phyloP scores from a whole-genome alignment of 148 eudicot species.

The Spergularia marina region DNA sequence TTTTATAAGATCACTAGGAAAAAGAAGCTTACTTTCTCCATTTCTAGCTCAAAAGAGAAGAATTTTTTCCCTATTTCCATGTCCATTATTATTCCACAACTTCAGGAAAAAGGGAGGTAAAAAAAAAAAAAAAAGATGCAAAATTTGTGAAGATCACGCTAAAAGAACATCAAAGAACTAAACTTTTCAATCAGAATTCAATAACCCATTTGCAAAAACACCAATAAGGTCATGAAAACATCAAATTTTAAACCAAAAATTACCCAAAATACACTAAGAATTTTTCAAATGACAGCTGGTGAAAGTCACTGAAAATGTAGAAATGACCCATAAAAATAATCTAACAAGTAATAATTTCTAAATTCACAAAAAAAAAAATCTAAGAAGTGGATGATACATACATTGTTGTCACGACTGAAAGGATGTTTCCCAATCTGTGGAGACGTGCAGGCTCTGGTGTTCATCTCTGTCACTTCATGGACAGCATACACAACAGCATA shows the following conservation, averaged over 20 bases:
- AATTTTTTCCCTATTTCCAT: slow-evolving; percentile 23
- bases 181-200: not conserved
- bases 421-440: slow-evolving; percentile 37
- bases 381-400: slow-evolving; percentile 29
- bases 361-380: not conserved
- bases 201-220: not conserved
- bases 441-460: slow-evolving; percentile 40
- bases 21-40: slow-evolving; percentile 26
- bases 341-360: not conserved
- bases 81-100: not conserved
- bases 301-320: slow-evolving; percentile 10
- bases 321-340: not conserved
- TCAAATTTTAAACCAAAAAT: not conserved
- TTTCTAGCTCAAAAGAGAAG: slow-evolving; percentile 25
- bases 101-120: not conserved
- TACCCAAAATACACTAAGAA: not conserved
- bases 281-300: slow-evolving; percentile 13
- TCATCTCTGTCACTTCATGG: slow-evolving; percentile 31
- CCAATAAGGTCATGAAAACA: not conserved
- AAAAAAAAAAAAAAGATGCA: not conserved
- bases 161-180: not conserved
- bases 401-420: slow-evolving; percentile 31
- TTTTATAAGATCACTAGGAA: not conserved
- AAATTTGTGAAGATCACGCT: not conserved
- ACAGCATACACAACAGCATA: slow-evolving; percentile 1